phyloP scores from a whole-genome alignment of 164 flowering plant species.

The Annona squamosa region DNA sequence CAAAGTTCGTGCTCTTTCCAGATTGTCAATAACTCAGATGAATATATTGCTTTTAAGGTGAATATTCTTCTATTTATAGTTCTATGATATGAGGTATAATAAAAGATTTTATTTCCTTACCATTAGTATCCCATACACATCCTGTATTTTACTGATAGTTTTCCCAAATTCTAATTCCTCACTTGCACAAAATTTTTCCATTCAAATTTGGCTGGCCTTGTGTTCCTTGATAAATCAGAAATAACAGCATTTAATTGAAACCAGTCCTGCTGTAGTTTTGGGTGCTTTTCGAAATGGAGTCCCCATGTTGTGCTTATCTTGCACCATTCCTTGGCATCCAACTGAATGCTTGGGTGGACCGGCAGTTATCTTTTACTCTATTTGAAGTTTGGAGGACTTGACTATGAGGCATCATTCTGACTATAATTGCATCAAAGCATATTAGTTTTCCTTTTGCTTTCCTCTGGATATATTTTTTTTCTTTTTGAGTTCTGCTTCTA shows the following conservation, averaged over 20 bases:
- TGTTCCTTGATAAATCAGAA: neutral
- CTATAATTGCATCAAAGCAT: no score
- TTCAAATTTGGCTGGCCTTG: neutral
- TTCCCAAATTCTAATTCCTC: neutral
- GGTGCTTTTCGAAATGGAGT: neutral
- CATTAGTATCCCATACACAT: neutral
- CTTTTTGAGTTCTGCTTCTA: no score
- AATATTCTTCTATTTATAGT: neutral
- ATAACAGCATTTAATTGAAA: neutral
- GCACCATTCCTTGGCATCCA: no score
- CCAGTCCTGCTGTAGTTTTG: neutral
- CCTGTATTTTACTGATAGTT: neutral
- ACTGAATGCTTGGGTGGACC: no score
- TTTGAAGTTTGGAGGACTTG: no score
- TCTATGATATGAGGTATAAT: neutral
- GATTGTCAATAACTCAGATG: constrained; percentile 48
- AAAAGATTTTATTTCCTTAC: neutral
- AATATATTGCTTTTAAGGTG: constrained; percentile 88
- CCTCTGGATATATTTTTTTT: no score
- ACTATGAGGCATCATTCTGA: no score
- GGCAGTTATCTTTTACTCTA: no score
- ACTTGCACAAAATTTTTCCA: neutral
- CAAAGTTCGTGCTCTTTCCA: constrained; percentile 57
- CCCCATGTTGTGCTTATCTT: no score
- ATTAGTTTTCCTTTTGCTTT: no score